Conservation (phyloP, 2,329 filamentous ascomycete species). For the Chalara sp. region DNA sequence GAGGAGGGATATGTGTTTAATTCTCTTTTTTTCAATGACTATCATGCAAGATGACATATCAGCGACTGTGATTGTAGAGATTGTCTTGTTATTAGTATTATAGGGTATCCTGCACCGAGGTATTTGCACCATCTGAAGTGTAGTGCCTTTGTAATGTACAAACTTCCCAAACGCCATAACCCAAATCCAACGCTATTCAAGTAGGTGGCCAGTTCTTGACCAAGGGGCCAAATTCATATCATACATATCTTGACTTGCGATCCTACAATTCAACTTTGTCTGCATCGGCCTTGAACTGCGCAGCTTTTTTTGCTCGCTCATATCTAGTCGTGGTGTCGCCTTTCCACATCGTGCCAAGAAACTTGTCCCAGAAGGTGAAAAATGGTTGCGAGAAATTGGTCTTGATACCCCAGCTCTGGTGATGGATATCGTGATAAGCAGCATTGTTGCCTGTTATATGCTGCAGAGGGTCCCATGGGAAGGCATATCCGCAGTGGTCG, state of each 20-base stretch:
- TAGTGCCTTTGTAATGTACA: too few relatives aligned
- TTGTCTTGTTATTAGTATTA: too few relatives aligned
- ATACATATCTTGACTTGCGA: background rate
- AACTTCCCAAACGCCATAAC: too few relatives aligned
- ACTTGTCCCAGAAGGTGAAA: slow-evolving; percentile 90
- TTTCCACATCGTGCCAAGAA: slow-evolving; percentile 57
- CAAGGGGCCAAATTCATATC: background rate
- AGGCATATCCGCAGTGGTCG: slow-evolving; percentile 93
- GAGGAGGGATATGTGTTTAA: too few relatives aligned
- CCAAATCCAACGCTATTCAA: too few relatives aligned
- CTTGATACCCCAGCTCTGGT: slow-evolving; percentile 99
- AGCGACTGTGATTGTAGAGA: too few relatives aligned
- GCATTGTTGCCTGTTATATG: slow-evolving; percentile 92
- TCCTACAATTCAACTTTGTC: slow-evolving; percentile 17
- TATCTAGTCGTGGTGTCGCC: slow-evolving; percentile 24
- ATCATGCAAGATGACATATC: too few relatives aligned
- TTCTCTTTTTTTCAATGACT: too few relatives aligned
- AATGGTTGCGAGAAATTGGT: slow-evolving; percentile 86
- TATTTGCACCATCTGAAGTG: too few relatives aligned
- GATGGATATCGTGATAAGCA: slow-evolving; percentile 94
- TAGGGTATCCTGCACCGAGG: too few relatives aligned
- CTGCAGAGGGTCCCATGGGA: slow-evolving; percentile 93
- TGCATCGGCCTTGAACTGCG: slow-evolving; percentile 21
- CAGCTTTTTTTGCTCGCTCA: slow-evolving; percentile 21
- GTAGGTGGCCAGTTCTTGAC: too few relatives aligned